Base-by-base conservation (phyloP, 2,329 filamentous ascomycete genomes). In the Aureobasidium sp. region DNA sequence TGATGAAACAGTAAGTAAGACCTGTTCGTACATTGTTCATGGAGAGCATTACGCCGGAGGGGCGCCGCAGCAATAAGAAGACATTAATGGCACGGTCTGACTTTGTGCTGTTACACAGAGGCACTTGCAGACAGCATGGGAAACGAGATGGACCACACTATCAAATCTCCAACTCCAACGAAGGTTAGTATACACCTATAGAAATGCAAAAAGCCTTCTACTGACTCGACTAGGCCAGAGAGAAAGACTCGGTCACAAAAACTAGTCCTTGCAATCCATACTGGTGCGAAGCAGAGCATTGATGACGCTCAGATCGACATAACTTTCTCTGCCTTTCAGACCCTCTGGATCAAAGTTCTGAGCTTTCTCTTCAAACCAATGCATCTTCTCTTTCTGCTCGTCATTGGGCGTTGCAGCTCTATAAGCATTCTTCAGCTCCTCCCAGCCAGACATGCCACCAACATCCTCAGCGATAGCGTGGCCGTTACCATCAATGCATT, bases 401-500 rank as follows among this genome's bases (percentile, higher is more conserved):
- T 62, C 32, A 7, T 47, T 67, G 1, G 71, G 70, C 0, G 60
- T 59, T 29, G 37, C 12, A 5, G 69, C 65, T 17, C 66, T 64
- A 62, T 73, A 76, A 3, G 72, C 73, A 13, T 66, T 67, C 57
- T 70, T 69, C 15, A 75, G 51, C 39, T 66, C 64, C 34, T 69
- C 56, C 72, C 73, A 75, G 10, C 71, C 72, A 15, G 4, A 13
- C 2, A 32, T 17, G 5, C 69, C 61, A 10, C 72, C 71, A 12
- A 66, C 67, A 59, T 74, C 72, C 64, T 76, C 73, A 20, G 71
- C 69, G 29, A 69, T 66, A 9, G 55, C 51, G 63, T 74, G 70
- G 2, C 70, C 71, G 32, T 68, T 60, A 0, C 69, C 71, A 8
- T 69, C 68, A 1, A 69, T 34, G 58, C 70, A 71, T 2, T 63